A percentile compares a stretch with the other conserved stretches of the same genome.
Conservation (phyloP, 192 early-diverging fungal genomes). For the Gryganskiella cystojenkinii region DNA sequence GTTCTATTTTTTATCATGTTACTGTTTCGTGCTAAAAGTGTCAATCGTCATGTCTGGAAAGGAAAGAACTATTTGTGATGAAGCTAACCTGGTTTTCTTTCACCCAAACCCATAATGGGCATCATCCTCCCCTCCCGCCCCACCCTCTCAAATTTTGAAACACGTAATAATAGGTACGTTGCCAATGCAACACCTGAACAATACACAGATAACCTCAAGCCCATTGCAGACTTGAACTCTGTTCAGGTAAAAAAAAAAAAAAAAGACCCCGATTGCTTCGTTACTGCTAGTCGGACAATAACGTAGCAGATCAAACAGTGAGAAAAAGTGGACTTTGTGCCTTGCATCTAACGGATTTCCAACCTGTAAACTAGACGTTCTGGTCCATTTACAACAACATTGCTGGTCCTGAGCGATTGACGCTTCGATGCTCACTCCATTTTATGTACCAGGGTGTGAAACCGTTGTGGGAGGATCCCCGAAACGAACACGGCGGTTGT, state of each 20-base stretch:
- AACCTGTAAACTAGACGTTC: constrained; percentile 36
- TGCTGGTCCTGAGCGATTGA: constrained; percentile 54
- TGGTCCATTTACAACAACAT: constrained; percentile 65
- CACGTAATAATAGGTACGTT: constrained; percentile 57
- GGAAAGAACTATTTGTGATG: too few species aligned
- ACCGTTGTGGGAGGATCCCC: constrained; percentile 62
- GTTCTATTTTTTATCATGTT: too few species aligned
- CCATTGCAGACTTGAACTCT: constrained; percentile 57
- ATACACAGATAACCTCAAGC: constrained; percentile 58
- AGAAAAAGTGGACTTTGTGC: too few species aligned
- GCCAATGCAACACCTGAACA: constrained; percentile 58
- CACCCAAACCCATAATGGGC: too few species aligned
- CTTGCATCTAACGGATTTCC: too few species aligned
- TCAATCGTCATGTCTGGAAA: too few species aligned
- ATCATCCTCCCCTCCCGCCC: too few species aligned
- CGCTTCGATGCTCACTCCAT: constrained; percentile 53
- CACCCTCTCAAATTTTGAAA: too few species aligned
- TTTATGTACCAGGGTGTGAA: constrained; percentile 61
- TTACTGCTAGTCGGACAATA: background rate
- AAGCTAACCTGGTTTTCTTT: too few species aligned
- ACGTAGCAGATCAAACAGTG: too few species aligned
- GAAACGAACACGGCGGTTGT: constrained; percentile 60
- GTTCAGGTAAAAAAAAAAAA: constrained; percentile 52
- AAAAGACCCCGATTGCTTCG: background rate
- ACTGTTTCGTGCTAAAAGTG: too few species aligned